Evolutionary conservation across 805 yeast genomes (phyloP).

Genomic region (Tetrapisispora phaffii): DNA sequence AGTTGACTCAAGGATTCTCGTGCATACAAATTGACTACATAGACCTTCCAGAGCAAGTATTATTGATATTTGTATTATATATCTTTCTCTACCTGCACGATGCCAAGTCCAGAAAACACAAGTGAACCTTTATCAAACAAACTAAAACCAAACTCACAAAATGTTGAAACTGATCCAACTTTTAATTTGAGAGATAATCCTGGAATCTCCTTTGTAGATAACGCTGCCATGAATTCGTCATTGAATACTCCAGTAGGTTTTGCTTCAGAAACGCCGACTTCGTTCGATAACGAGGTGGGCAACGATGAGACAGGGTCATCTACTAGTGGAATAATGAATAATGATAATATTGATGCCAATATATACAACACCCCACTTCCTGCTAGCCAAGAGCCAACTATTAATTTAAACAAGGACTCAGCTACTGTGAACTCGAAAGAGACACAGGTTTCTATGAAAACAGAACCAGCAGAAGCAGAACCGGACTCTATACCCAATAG

Average conservation of each 20-base stretch:
- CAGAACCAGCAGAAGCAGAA: constrained; percentile 1
- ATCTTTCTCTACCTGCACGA: too few species aligned
- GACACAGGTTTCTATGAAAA: constrained; percentile 10
- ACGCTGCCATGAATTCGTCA: constrained; percentile 6
- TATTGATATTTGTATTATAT: too few species aligned
- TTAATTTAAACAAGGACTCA: constrained; percentile 12
- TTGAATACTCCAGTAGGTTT: constrained; percentile 7
- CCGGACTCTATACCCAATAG: neutral
- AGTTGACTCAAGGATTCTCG: too few species aligned
- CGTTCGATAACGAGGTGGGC: constrained; percentile 12
- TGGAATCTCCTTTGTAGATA: neutral
- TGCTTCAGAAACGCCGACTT: constrained; percentile 9
- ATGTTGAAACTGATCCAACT: constrained; percentile 14
- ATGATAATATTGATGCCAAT: neutral
- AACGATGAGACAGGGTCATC: constrained; percentile 4
- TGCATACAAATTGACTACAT: too few species aligned
- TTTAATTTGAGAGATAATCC: constrained; percentile 10
- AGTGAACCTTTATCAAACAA: constrained; percentile 10
- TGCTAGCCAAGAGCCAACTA: constrained; percentile 14
- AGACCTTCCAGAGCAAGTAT: too few species aligned
- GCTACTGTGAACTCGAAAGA: neutral
- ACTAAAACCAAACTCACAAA: constrained; percentile 10
- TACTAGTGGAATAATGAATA: neutral
- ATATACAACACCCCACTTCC: constrained; percentile 10
- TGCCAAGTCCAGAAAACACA: neutral